Evolutionary conservation across 2,329 filamentous ascomycete species (phyloP).

Genomic region (Cyphellophora europaea): DNA sequence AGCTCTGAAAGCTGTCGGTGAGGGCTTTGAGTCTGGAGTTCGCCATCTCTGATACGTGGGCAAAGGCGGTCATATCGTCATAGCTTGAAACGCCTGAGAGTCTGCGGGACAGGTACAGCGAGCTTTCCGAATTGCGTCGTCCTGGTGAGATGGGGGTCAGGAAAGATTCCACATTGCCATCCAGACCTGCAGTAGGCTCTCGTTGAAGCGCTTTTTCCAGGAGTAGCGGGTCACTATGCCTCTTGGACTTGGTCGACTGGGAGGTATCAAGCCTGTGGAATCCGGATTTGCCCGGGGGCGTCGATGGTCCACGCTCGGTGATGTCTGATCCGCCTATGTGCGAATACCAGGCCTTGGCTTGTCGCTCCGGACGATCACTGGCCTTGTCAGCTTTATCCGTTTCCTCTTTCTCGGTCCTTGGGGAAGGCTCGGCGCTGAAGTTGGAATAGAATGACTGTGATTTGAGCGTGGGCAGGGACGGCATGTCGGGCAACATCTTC

Average conservation of each 20-base stretch:
- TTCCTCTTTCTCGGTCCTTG: not conserved
- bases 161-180: slow-evolving; percentile 11
- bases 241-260: not conserved
- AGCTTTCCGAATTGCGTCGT: slow-evolving; percentile 63
- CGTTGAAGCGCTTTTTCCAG: not conserved
- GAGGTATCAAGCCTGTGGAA: not conserved
- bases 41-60: slow-evolving; percentile 71
- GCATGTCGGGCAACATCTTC: slow-evolving; percentile 27
- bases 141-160: slow-evolving; percentile 21
- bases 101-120: slow-evolving; percentile 61
- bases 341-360: not conserved
- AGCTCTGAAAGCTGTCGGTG: slow-evolving; percentile 76
- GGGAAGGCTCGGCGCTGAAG: no score
- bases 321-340: not conserved
- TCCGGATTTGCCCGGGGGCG: not conserved
- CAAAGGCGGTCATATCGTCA: slow-evolving; percentile 73
- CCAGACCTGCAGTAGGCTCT: slow-evolving; percentile 17
- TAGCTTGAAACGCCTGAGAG: slow-evolving; percentile 72
- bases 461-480: slow-evolving; percentile 16
- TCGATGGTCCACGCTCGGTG: not conserved
- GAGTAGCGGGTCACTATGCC: not conserved
- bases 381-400: not conserved
- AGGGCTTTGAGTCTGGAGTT: slow-evolving; percentile 87
- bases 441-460: not conserved
- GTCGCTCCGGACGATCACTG: not conserved